Evolutionary conservation across 2,329 filamentous ascomycete genomes (phyloP).

Genomic region (Chaetomium sp.): DNA sequence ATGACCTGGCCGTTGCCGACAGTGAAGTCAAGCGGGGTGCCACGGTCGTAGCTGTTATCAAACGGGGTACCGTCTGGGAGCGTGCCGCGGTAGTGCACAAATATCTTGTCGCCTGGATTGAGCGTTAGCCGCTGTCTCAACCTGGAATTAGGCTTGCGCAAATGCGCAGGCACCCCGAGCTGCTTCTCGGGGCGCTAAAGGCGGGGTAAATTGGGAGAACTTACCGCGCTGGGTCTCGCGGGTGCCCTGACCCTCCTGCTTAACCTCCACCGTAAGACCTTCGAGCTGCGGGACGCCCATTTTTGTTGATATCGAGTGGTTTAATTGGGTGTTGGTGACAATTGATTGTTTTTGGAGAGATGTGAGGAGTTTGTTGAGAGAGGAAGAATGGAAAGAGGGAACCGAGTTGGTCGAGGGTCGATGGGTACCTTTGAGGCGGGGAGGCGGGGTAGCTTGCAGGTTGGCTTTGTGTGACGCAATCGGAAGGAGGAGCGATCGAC

Average conservation of each 20-base stretch:
- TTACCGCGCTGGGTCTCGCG: slow-evolving; percentile 34
- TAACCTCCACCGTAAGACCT: slow-evolving; percentile 33
- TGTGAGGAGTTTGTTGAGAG: slow-evolving; percentile 9
- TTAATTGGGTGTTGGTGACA: slow-evolving; percentile 7
- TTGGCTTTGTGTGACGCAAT: slow-evolving; percentile 28
- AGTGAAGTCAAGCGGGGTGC: slow-evolving; percentile 41
- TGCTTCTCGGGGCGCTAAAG: neutral
- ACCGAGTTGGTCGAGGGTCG: slow-evolving; percentile 4
- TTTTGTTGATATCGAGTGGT: slow-evolving; percentile 21
- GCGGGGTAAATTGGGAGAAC: slow-evolving; percentile 23
- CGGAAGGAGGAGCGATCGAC: slow-evolving; percentile 15
- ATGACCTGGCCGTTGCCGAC: slow-evolving; percentile 36
- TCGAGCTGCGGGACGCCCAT: slow-evolving; percentile 34
- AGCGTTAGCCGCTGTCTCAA: slow-evolving; percentile 11
- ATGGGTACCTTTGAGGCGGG: slow-evolving; percentile 17
- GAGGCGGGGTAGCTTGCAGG: slow-evolving; percentile 8
- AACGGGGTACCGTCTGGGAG: slow-evolving; percentile 34
- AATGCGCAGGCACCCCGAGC: neutral
- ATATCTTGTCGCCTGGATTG: slow-evolving; percentile 32
- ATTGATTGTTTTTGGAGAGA: slow-evolving; percentile 20
- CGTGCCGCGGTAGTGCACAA: slow-evolving; percentile 36
- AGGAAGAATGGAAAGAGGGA: slow-evolving; percentile 16
- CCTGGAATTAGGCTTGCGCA: neutral
- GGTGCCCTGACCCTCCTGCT: slow-evolving; percentile 28
- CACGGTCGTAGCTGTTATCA: slow-evolving; percentile 34